Base-by-base conservation (phyloP, 306 rosid species). In the Cucurbita moschata region DNA sequence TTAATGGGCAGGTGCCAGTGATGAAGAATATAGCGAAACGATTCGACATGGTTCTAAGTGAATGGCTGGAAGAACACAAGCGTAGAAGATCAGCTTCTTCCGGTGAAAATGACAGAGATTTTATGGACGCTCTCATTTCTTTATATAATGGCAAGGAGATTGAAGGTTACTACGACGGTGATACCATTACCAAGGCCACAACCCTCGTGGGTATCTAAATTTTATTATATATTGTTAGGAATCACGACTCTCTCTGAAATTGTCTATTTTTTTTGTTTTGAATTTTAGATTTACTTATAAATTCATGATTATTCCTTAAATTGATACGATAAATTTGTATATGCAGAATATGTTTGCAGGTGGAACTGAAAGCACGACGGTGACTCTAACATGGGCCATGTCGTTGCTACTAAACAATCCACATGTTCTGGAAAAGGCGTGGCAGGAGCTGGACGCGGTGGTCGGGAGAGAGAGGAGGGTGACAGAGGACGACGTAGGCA, bases 111-210 rank as follows among this genome's bases (percentile, higher is more conserved):
- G 72, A 79, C 4, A 76, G 55, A 38, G 91, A 89, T 43, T 83
- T 87, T 75, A 82, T 89, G 47, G 82, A 82, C 46, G 74, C 78
- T 1, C 54, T 86, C 79, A 14, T 83, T 43, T 39, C 73, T 1
- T 44, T 60, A 1, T 72, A 81, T 37, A 39, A 84, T 2, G 67
- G 56, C 12, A 60, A 39, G 6, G 76, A 55, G 21, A 40, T 84
- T 57, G 79, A 59, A 7, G 81, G 85, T 49, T 76, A 73, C 35
- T 78, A 69, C 16, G 84, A 84, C n/a, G 78, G 66, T n/a, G 88
- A 86, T 30, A 79, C 83, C 4, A 75, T 86, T 51, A 81, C 1
- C 79, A 88, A 84, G 81, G 79, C 90, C 5, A 86, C 88, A 0
- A 75, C 79, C 72, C 11, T 82, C 0, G 54, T 50, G 5, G 86